These are phyloP conservation scores for Kazachstania martiniae DNA, from an alignment of 805 yeast species.

Conservation along the genomic window DNA sequence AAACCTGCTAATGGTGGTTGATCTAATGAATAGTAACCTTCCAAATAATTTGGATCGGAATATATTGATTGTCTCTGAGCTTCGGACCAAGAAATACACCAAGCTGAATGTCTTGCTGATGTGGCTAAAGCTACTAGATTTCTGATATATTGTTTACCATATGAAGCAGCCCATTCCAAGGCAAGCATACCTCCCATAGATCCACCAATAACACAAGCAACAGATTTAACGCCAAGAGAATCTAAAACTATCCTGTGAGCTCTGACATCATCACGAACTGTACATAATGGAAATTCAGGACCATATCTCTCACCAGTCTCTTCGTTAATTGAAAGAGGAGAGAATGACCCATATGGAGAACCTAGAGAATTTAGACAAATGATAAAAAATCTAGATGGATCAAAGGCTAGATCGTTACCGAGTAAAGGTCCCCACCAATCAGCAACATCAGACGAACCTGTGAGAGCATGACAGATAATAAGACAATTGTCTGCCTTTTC, in stretches of 20 bases:
- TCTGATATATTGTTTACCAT: conserved; percentile 59
- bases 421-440: conserved; percentile 99
- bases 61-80: conserved; percentile 95
- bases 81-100: conserved; percentile 99
- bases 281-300: conserved; percentile 88
- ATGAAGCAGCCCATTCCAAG: conserved; percentile 62
- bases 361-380: conserved; percentile 90
- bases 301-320: conserved; percentile 71
- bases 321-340: conserved; percentile 79
- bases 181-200: conserved; percentile 99
- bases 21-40: conserved; percentile 72
- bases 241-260: conserved; percentile 73
- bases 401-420: conserved; percentile 76
- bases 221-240: conserved; percentile 60
- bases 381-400: conserved; percentile 77
- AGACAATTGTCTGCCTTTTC: conserved; percentile 60
- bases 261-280: conserved; percentile 85
- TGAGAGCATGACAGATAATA: conserved; percentile 90
- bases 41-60: conserved; percentile 86
- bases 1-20: conserved; percentile 80
- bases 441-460: conserved; percentile 89
- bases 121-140: conserved; percentile 80
- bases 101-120: conserved; percentile 88
- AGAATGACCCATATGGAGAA: conserved; percentile 91
- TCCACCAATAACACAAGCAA: conserved; percentile 89